Conservation (phyloP, 805 yeast species). For the Sungouiozyma intestinalis region DNA sequence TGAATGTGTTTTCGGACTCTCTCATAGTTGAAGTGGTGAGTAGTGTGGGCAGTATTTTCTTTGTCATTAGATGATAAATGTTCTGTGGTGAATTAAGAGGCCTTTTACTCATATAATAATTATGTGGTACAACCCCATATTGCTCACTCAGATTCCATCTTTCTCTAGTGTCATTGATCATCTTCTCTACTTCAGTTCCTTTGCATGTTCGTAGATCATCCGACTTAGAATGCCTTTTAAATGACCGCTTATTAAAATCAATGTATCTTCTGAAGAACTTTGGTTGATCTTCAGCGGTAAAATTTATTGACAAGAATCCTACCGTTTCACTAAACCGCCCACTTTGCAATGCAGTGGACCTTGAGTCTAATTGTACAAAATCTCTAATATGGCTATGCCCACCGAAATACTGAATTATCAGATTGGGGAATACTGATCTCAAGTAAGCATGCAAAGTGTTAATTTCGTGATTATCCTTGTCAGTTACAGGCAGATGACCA, state of each 20-base stretch:
- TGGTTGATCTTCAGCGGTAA: conserved; percentile 13
- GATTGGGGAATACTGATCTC: conserved; percentile 48
- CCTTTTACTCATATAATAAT: conserved; percentile 57
- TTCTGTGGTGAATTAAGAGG: conserved; percentile 49
- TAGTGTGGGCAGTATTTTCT: conserved; percentile 40
- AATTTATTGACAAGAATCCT: conserved; percentile 65
- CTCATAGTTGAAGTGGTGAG: conserved; percentile 11
- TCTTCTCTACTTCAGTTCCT: conserved; percentile 41
- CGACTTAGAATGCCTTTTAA: conserved; percentile 45
- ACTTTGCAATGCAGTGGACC: conserved; percentile 74
- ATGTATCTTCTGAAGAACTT: conserved; percentile 55
- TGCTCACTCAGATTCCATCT: conserved; percentile 43
- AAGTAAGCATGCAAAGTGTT: conserved; percentile 33
- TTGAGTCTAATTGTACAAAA: conserved; percentile 55
- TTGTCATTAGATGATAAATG: conserved; percentile 49
- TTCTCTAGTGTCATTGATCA: conserved; percentile 35
- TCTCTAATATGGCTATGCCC: conserved; percentile 93
- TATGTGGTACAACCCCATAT: conserved; percentile 57
- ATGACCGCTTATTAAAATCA: conserved; percentile 70
- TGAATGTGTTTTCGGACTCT: conserved; percentile 34
- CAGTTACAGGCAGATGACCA: conserved; percentile 69
- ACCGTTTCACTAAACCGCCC: conserved; percentile 89
- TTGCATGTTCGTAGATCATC: conserved; percentile 40
- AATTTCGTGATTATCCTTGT: conserved; percentile 27
- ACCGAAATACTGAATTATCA: conserved; percentile 76